Percentiles rank a stretch among this genome's conserved stretches.
phyloP scores from a whole-genome alignment of 345 rosid species.

The Crucihimalaya himalaica region DNA sequence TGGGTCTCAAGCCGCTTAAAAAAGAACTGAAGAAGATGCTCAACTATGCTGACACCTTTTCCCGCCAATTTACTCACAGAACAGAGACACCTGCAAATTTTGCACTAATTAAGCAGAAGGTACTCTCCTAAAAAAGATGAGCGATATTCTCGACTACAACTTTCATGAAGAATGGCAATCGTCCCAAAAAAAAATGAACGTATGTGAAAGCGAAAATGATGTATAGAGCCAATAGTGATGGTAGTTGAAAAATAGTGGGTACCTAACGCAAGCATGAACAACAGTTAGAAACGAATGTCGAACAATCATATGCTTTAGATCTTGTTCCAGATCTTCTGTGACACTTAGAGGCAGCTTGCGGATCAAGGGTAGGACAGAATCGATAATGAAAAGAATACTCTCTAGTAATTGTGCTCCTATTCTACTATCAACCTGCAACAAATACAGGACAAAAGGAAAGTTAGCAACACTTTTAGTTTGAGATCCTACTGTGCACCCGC shows the following conservation, averaged over 20 bases:
- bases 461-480: slow-evolving; percentile 28
- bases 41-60: slow-evolving; percentile 67
- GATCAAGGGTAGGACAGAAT: slow-evolving; percentile 84
- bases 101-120: slow-evolving; percentile 21
- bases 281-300: slow-evolving; percentile 96
- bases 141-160: slow-evolving; percentile 2
- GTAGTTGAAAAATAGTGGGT: slow-evolving; percentile 39
- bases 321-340: slow-evolving; percentile 92
- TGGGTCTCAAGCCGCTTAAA: slow-evolving; percentile 79
- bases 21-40: slow-evolving; percentile 86
- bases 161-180: slow-evolving; percentile 27
- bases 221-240: slow-evolving; percentile 10
- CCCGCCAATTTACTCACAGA: slow-evolving; percentile 81
- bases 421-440: slow-evolving; percentile 80
- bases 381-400: slow-evolving; percentile 88
- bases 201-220: slow-evolving; percentile 11
- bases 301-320: slow-evolving; percentile 91
- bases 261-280: slow-evolving; percentile 98
- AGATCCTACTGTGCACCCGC: slow-evolving; percentile 6
- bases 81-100: slow-evolving; percentile 76
- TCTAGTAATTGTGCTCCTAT: slow-evolving; percentile 84
- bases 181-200: slow-evolving; percentile 17
- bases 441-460: slow-evolving; percentile 21
- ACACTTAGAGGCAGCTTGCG: slow-evolving; percentile 78
- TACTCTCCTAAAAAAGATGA: slow-evolving; percentile 13